A percentile compares a stretch with the other conserved stretches of the same genome.
Evolutionary conservation across 2,329 filamentous ascomycete species (phyloP).

Genomic region (Immersiporthe knoxdaviesiana): DNA sequence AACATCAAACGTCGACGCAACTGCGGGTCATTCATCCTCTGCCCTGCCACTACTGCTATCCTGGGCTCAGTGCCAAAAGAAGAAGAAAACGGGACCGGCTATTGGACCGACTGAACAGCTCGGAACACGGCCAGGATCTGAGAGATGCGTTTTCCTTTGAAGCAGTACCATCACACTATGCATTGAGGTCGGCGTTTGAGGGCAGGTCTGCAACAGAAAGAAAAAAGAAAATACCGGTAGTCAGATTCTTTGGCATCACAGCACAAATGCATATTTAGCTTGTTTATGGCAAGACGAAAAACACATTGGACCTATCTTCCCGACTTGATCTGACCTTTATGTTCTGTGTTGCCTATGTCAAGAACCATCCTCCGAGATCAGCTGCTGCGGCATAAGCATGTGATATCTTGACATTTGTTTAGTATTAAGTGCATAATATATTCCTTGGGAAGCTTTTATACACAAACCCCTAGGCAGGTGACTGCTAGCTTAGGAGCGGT

Average conservation of each 20-base stretch:
- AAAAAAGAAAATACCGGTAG: not conserved
- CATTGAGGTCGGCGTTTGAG: conserved; percentile 5
- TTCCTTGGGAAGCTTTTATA: no score
- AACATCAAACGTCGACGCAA: not conserved
- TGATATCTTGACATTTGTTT: no score
- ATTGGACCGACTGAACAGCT: not conserved
- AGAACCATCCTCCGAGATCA: not conserved
- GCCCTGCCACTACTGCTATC: not conserved
- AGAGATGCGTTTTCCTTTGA: not conserved
- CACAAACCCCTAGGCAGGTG: no score
- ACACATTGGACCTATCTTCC: not conserved
- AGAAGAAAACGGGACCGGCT: not conserved
- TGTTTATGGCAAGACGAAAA: not conserved
- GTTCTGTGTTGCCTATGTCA: not conserved
- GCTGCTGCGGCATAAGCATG: not conserved
- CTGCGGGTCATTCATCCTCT: not conserved
- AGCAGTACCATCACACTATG: not conserved
- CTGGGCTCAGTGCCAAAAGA: not conserved
- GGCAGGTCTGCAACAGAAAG: not conserved
- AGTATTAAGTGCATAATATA: no score
- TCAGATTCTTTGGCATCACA: not conserved
- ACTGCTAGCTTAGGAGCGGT: no score
- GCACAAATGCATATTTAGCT: not conserved
- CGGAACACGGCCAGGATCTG: not conserved
- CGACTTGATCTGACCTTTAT: no score